A percentile compares a stretch with the other conserved stretches of the same genome.
phyloP scores from a whole-genome alignment of 768 basidiomycete species.

The Austroboletus eburneus region DNA sequence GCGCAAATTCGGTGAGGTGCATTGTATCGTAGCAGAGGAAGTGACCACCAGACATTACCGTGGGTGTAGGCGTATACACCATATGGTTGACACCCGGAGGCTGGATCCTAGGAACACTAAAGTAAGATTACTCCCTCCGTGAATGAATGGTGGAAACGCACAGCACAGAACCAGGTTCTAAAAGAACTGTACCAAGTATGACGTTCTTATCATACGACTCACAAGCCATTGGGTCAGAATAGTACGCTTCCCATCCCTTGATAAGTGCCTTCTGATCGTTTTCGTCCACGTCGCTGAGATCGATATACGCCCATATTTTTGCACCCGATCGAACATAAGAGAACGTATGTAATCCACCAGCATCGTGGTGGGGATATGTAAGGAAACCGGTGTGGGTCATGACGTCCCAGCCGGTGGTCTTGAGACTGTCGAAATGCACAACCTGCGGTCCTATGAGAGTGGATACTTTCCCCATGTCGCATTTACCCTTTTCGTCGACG shows the following conservation, averaged over 20 bases:
- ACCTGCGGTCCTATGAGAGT: too few relatives aligned
- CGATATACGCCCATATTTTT: not conserved
- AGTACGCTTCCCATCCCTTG: not conserved
- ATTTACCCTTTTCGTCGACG: too few relatives aligned
- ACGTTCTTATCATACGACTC: not conserved
- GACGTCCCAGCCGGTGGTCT: not conserved
- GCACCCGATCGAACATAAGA: not conserved
- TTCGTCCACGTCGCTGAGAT: not conserved
- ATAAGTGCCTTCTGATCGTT: not conserved
- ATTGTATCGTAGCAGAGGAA: not conserved
- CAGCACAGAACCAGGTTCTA: not conserved
- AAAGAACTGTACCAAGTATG: not conserved
- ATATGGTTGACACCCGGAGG: not conserved
- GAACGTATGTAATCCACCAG: not conserved
- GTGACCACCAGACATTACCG: not conserved
- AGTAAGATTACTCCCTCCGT: not conserved
- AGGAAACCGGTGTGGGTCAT: conserved; percentile 1
- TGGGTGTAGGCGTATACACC: not conserved
- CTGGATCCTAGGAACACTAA: conserved; percentile 1
- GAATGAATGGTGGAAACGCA: not conserved
- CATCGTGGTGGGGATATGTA: conserved; percentile 3
- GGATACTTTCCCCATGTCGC: too few relatives aligned
- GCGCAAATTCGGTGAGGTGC: not conserved
- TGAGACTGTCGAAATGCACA: not conserved
- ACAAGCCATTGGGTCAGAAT: not conserved